Percentiles rank a stretch among this genome's conserved stretches.
These are phyloP conservation scores for Aspergillus pseudoviridinutans DNA, from an alignment of 2,329 filamentous ascomycete genomes.

Conservation along the genomic window DNA sequence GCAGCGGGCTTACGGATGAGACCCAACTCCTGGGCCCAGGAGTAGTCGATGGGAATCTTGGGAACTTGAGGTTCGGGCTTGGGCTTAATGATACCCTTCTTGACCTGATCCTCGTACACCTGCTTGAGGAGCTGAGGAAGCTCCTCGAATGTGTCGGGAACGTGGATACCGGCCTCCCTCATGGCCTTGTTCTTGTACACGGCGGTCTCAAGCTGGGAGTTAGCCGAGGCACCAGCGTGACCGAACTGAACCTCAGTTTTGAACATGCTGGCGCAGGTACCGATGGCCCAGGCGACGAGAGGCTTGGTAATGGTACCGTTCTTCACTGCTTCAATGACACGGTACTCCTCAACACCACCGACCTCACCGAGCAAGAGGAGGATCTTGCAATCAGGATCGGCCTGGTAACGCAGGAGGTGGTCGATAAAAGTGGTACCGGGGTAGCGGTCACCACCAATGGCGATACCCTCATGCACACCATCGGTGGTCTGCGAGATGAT, in stretches of 20 bases:
- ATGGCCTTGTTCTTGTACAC: constrained; percentile 95
- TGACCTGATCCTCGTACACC: constrained; percentile 86
- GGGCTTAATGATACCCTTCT: constrained; percentile 78
- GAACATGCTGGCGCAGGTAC: constrained; percentile 99
- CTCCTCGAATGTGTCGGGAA: constrained; percentile 95
- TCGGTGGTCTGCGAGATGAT: constrained; percentile 95
- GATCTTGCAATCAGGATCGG: constrained; percentile 97
- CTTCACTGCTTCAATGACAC: constrained; percentile 98
- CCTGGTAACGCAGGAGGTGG: constrained; percentile 93
- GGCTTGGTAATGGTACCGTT: constrained; percentile 93
- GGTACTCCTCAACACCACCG: constrained; percentile 99
- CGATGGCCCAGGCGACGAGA: constrained; percentile 98
- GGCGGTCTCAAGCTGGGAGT: constrained; percentile 98
- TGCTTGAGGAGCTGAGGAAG: constrained; percentile 71
- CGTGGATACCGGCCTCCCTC: constrained; percentile 89
- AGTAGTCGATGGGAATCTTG: constrained; percentile 99
- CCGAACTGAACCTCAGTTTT: constrained; percentile 99
- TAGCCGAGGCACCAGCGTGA: constrained; percentile 97
- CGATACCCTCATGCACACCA: constrained; percentile 98
- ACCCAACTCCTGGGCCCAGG: constrained; percentile 98
- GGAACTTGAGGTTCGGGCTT: constrained; percentile 85
- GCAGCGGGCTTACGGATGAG: constrained; percentile 99
- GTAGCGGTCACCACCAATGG: constrained; percentile 98
- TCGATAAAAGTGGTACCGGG: constrained; percentile 99
- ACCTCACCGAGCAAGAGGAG: constrained; percentile 94